A percentile compares a stretch with the other conserved stretches of the same genome.
Conservation (phyloP, 2,329 filamentous ascomycete genomes). For the Colletotrichum spaethianum region DNA sequence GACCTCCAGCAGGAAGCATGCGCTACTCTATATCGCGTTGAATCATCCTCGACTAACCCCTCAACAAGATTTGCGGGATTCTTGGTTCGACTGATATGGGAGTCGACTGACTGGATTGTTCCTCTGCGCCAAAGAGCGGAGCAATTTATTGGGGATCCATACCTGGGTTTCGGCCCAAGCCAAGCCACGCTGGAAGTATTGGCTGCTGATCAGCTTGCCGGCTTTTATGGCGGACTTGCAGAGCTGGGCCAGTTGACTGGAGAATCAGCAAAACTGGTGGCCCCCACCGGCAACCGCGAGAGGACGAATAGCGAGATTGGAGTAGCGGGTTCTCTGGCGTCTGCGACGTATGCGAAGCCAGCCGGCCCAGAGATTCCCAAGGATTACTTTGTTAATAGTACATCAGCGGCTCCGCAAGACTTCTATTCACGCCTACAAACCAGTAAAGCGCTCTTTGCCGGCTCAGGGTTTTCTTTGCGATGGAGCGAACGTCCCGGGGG, state of each 20-base stretch:
- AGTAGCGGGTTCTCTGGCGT: not conserved
- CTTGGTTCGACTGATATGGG: slow-evolving; percentile 19
- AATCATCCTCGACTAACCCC: slow-evolving; percentile 31
- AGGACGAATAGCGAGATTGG: not conserved
- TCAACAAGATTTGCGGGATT: slow-evolving; percentile 33
- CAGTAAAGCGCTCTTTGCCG: slow-evolving; percentile 20
- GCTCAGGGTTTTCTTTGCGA: not conserved
- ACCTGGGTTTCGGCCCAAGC: not conserved
- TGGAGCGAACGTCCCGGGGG: slow-evolving; percentile 4
- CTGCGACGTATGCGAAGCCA: not conserved
- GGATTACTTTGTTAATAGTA: not conserved
- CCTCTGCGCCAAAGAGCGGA: slow-evolving; percentile 19
- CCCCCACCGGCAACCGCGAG: too few species aligned
- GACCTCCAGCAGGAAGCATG: slow-evolving; percentile 44
- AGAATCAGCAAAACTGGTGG: not conserved
- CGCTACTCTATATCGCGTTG: slow-evolving; percentile 33
- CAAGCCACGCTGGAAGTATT: not conserved
- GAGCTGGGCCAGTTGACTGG: not conserved
- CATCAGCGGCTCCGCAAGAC: not conserved
- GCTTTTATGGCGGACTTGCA: not conserved
- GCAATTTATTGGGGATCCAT: not conserved
- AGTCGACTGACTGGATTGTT: slow-evolving; percentile 25
- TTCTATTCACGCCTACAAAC: slow-evolving; percentile 20
- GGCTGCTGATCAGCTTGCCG: not conserved
- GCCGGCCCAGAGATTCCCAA: not conserved